Evolutionary conservation across 2,329 filamentous ascomycete species (phyloP), one percentile per base, ranked within the genome.

Genomic region (Alternaria gansuensis): DNA sequence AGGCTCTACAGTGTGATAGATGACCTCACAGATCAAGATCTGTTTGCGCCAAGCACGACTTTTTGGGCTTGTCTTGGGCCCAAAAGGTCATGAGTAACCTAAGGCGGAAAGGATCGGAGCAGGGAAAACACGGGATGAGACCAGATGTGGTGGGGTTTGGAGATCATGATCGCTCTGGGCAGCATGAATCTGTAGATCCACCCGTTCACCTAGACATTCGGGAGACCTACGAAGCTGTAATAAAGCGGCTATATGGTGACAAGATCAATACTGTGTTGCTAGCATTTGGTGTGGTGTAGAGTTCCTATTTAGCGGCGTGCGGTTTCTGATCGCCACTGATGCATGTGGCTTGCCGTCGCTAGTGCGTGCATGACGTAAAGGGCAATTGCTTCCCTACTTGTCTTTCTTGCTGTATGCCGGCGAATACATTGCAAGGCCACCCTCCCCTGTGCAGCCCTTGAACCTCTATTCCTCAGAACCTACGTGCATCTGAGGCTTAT

Each of bases 351-450:
- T 53, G 53, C 60, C 55, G 51, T 60, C 49, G 51, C 50, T 58
- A 59, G 60, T 59, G 61, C 59, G 33, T 57, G 23, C 45, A 65
- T 70, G 67, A 70, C 67, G 67, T 61, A 67, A 60, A 57, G 43
- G 37, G 29, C 37, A 14, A 44, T 52, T 13, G 33, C 44, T 49
- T 44, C 55, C 24, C 51, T 48, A 48, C 21, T 49, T 44, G 51
- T 51, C 40, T 51, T 44, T 40, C 46, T 50, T 54, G 55, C 51
- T 37, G 52, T 53, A 51, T 54, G 51, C 58, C 45, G 53, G 51
- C 50, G 50, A 63, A 57, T 31, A 60, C 57, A 51, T 46, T 36
- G 43, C 34, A 40, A 58, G 44, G 41, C 51, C 46, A 14, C 23
- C 31, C 44, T 21, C 14, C 51, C 4, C 21, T 24, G 14, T 49